These are phyloP conservation scores for Ceratocystis eucalypticola DNA, from an alignment of 2,329 filamentous ascomycete species.

Conservation along the genomic window DNA sequence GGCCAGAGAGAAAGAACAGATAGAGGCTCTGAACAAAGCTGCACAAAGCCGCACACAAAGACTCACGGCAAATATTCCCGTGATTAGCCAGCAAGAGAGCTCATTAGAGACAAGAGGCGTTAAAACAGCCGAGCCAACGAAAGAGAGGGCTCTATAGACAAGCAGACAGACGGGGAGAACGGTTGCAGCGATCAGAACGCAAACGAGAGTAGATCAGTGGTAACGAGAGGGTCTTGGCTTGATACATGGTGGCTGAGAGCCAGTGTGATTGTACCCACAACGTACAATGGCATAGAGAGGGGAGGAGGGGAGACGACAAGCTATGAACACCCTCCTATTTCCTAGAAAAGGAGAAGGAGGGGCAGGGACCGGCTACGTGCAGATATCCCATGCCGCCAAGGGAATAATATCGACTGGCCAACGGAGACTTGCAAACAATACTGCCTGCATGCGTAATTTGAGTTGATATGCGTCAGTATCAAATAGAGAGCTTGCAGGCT, in stretches of 20 bases:
- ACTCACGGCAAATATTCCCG: background rate
- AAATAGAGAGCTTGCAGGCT: background rate
- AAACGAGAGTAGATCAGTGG: background rate
- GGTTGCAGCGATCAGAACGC: background rate
- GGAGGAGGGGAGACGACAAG: background rate
- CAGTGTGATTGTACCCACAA: background rate
- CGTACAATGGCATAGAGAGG: background rate
- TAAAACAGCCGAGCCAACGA: background rate
- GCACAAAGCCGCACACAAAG: background rate
- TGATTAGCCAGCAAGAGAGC: background rate
- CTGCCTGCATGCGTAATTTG: background rate
- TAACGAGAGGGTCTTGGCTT: constrained; percentile 2
- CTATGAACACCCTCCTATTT: too few relatives aligned
- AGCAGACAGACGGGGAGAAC: background rate
- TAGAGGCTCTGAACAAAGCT: background rate
- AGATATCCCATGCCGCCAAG: background rate
- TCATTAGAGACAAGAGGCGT: background rate
- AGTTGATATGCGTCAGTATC: background rate
- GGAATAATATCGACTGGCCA: background rate
- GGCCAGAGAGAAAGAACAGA: background rate
- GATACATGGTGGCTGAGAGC: constrained; percentile 5
- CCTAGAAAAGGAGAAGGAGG: background rate
- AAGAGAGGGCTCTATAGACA: too few relatives aligned
- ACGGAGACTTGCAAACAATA: background rate
- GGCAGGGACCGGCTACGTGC: background rate